Evolutionary conservation across 2,329 filamentous ascomycete genomes (phyloP), one percentile per base, ranked within the genome.

Genomic region (Neofusicoccum parvum): DNA sequence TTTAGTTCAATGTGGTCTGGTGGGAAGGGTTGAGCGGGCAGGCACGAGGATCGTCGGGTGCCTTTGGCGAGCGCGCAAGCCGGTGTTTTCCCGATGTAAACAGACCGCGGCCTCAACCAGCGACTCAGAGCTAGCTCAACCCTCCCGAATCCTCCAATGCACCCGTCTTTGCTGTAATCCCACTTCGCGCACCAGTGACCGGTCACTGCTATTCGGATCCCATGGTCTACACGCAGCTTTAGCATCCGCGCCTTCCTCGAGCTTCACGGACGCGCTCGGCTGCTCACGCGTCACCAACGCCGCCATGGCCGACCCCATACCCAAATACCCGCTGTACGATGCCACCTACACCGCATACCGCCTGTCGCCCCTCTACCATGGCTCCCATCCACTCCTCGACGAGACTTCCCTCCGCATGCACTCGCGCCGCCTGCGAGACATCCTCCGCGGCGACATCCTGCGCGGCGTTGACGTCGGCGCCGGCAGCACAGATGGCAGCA

Each of bases 311-410:
- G 72, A 75, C 64, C 54, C 56, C 27, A 73, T 76, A 41, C 73
- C 75, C 7, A 71, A 73, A 17, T 80, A 80, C 64, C 80, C 82
- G 11, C 76, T 86, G 45, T 83, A 84, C 70, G 81, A 82, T 70
- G 80, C 80, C n/a, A 85, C 83, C 34, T 86, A 83, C 79, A 81
- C 76, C n/a, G 73, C 83, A 59, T 82, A 85, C 71, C 82, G 83
- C 68, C 73, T 85, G 9, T 85, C 84, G 3, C 83, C 83, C n/a
- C 79, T 86, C 45, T 80, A 85, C 71, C 80, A 84, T 69, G 78
- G 75, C 65, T 76, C 77, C 48, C 34, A 71, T 4, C 71, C 71
- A 0, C 72, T 79, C 5, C 73, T 82, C 49, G 64, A 72, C 63
- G 75, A 80, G 14, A 65, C 70, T 27, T 74, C 76, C 20, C 73